Evolutionary conservation across 2,329 filamentous ascomycete genomes (phyloP), one percentile per base, ranked within the genome.

Genomic region (Diaporthe eres): DNA sequence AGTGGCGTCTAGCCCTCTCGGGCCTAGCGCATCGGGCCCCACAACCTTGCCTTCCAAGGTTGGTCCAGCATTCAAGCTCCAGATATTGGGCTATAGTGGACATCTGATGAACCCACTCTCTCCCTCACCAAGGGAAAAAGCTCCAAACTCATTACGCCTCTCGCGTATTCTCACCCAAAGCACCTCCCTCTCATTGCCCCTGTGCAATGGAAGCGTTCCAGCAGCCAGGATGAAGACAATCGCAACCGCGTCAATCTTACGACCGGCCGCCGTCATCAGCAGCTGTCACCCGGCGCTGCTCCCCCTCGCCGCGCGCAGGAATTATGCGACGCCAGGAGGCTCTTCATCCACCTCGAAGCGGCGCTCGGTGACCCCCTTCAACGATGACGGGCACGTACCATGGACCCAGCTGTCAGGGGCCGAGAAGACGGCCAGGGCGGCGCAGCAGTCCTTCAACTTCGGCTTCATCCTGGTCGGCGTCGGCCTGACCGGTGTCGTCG

Each of bases 401-500:
- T 98, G 96, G 96, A 89, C 87, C 4, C 89, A 97, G 73, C 89
- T 98, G 3, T 95, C 93, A 0, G 87, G 86, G 0, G 87, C 87
- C 65, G 96, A 98, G 83, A 98, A 98, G 84, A 92, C 92, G 3
- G 94, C 93, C 34, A 91, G 96, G 53, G 94, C 95, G 12, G 96
- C 95, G 0, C 96, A 98, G 84, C 96, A 98, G 84, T 94, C 93
- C 22, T 93, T 98, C 87, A 98, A 98, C 84, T 92, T 98, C 78
- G 89, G 93, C 78, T 85, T 98, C 77, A 91, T 98, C 12, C 79
- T 95, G 1, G 87, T 93, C 10, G 96, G 96, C 37, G 85, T 96
- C 15, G 89, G 92, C 47, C 87, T 96, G 79, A 98, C 96, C 49
- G 92, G 92, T 77, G 92, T 92, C n/a, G 93, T 98, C 13, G 89